Conservation (phyloP, 2,329 filamentous ascomycete genomes). For the Niveomyces coronatus region DNA sequence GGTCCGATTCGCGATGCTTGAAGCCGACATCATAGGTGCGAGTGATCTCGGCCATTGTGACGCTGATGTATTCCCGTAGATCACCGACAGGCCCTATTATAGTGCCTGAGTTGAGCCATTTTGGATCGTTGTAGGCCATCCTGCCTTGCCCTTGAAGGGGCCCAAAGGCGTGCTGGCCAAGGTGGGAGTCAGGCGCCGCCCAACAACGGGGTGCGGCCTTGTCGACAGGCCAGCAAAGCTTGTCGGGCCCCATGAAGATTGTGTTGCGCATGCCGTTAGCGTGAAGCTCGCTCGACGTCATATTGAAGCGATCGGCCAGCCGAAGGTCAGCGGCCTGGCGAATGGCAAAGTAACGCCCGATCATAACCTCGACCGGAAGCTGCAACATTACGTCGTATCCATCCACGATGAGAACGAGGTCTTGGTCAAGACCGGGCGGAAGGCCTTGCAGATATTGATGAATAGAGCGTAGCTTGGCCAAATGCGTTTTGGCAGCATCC, state of each 20-base stretch:
- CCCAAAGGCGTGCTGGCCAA: slow-evolving; percentile 25
- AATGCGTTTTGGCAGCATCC: slow-evolving; percentile 25
- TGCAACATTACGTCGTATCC: slow-evolving; percentile 57
- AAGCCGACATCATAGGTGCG: slow-evolving; percentile 23
- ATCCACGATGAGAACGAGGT: slow-evolving; percentile 54
- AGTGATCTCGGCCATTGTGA: slow-evolving; percentile 21
- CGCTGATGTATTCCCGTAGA: slow-evolving; percentile 20
- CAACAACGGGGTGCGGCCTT: slow-evolving; percentile 28
- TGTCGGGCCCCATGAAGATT: slow-evolving; percentile 35
- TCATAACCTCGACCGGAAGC: slow-evolving; percentile 50
- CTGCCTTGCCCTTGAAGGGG: slow-evolving; percentile 23
- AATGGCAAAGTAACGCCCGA: slow-evolving; percentile 49
- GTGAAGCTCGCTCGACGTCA: slow-evolving; percentile 21
- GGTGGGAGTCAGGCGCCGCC: slow-evolving; percentile 26
- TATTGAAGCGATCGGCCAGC: slow-evolving; percentile 39
- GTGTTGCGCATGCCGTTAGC: slow-evolving; percentile 24
- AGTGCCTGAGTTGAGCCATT: slow-evolving; percentile 36
- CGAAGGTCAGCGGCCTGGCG: slow-evolving; percentile 41
- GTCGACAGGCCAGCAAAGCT: slow-evolving; percentile 32
- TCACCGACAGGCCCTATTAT: slow-evolving; percentile 30
- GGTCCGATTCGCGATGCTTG: slow-evolving; percentile 28
- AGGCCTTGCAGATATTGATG: slow-evolving; percentile 24
- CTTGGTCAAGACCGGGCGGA: slow-evolving; percentile 30
- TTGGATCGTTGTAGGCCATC: slow-evolving; percentile 22
- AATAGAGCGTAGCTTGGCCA: slow-evolving; percentile 29